Evolutionary conservation across 2,329 filamentous ascomycete species (phyloP).

Genomic region (Cyphellophora attinorum): DNA sequence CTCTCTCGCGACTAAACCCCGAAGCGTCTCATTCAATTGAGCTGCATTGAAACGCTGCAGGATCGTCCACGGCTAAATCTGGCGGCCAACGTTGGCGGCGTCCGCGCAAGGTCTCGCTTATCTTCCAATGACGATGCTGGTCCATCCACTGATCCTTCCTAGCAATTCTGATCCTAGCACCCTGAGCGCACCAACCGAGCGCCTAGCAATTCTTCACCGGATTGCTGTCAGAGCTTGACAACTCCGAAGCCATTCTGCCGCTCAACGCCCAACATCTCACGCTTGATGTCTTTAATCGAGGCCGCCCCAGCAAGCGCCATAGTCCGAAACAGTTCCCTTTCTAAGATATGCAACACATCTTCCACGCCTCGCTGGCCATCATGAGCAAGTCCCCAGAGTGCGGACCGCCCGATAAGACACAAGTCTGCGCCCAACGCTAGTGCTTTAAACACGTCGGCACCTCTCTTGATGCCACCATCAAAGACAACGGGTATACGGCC

Average conservation of each 20-base stretch:
- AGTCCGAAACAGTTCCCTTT: conserved; percentile 8
- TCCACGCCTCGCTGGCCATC: neutral
- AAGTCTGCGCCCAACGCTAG: conserved; percentile 24
- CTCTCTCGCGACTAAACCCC: too few species aligned
- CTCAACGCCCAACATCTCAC: conserved; percentile 11
- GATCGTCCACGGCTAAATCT: too few species aligned
- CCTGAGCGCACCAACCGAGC: too few species aligned
- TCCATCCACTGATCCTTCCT: too few species aligned
- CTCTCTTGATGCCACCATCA: conserved; percentile 24
- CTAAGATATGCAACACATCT: neutral
- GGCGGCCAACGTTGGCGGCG: too few species aligned
- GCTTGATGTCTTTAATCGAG: conserved; percentile 14
- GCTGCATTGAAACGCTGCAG: too few species aligned
- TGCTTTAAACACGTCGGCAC: conserved; percentile 27
- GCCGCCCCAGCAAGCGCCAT: conserved; percentile 18
- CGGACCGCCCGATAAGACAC: conserved; percentile 24
- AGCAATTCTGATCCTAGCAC: too few species aligned
- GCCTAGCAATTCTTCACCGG: neutral
- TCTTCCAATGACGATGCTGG: too few species aligned
- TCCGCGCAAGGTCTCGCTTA: too few species aligned
- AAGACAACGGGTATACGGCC: conserved; percentile 11
- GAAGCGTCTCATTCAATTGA: too few species aligned
- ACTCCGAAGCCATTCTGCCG: conserved; percentile 15
- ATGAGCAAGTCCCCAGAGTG: conserved; percentile 27
- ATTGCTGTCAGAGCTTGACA: conserved; percentile 7